These are phyloP conservation scores for Dalbergia oliveri DNA, from an alignment of 306 rosid species.

Conservation along the genomic window DNA sequence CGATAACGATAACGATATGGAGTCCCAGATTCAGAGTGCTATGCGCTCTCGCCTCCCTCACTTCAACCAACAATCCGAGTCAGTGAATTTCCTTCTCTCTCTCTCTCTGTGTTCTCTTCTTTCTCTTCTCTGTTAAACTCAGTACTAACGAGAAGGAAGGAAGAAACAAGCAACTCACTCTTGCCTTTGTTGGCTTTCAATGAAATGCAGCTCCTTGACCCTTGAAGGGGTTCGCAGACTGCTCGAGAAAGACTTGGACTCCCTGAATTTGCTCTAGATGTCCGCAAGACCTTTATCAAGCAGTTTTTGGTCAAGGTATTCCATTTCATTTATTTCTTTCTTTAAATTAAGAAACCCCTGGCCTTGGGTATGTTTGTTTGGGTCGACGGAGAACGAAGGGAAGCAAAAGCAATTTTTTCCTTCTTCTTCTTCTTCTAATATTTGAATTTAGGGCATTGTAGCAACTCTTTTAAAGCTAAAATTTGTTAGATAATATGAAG, in stretches of 20 bases:
- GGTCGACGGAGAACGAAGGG: too few relatives aligned
- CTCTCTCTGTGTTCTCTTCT: too few relatives aligned
- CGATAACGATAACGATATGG: conserved; percentile 41
- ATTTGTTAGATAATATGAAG: too few relatives aligned
- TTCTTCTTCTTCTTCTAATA: too few relatives aligned
- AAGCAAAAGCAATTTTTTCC: too few relatives aligned
- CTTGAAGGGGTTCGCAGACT: conserved; percentile 92
- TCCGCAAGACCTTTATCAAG: conserved; percentile 84
- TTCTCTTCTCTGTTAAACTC: too few relatives aligned
- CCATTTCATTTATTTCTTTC: background rate
- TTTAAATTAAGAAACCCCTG: too few relatives aligned
- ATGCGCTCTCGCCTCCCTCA: conserved; percentile 72
- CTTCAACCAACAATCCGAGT: conserved; percentile 88
- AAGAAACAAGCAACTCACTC: background rate
- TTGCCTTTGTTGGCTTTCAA: conserved; percentile 25
- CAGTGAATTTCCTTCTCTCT: background rate
- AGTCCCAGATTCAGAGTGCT: conserved; percentile 66
- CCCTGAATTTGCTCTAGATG: conserved; percentile 72
- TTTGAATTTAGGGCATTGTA: too few relatives aligned
- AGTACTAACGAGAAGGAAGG: background rate
- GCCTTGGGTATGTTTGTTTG: too few relatives aligned
- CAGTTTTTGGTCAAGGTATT: conserved; percentile 78
- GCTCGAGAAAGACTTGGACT: conserved; percentile 86
- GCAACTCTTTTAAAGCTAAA: too few relatives aligned
- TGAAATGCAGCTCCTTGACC: conserved; percentile 81